Evolutionary conservation across 2,329 filamentous ascomycete genomes (phyloP), one percentile per base, ranked within the genome.

Genomic region (Colletotrichum euphorbiae): DNA sequence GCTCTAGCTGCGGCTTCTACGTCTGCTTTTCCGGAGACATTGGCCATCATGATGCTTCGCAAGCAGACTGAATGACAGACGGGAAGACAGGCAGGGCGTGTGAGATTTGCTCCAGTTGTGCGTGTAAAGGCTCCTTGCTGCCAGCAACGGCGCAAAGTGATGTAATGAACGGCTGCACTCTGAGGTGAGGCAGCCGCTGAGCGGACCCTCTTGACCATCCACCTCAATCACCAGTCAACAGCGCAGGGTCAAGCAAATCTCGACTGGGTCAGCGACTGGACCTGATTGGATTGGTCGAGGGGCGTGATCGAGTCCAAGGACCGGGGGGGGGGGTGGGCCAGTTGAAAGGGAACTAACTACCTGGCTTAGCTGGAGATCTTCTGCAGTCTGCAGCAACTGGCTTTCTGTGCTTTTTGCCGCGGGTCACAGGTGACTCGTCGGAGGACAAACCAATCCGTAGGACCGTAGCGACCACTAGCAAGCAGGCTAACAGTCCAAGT

Each of bases 331-430:
- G 52, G 51, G 65, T 62, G 63, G 43, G 36, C 63, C 36, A 56
- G 42, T 31, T 43, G 43, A 50, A 28, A 56, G 64, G 64, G 64
- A 24, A 33, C 63, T 62, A 38, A 33, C 63, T 62, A 38, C n/a
- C 43, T 63, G 42, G 28, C 19, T 57, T 58, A 59, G 65, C 61
- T 59, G 60, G 65, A 64, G 65, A 68, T 68, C 60, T 52, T 68
- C 65, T 63, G 46, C 52, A 68, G 13, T 62, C 31, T 55, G 36
- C 58, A 67, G 42, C 50, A 12, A 55, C 40, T 62, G 33, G 36
- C 40, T 19, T 48, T 31, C 33, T 24, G 15, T 31, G 51, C 33
- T 54, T 54, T 54, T 31, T 45, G 56, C 61, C 51, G 31, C 28
- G 51, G 51, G 57, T 52, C 51, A 19, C 28, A 42, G 51, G 57